These are phyloP conservation scores for Pestalotiopsis sp. DNA, from an alignment of 2,329 filamentous ascomycete genomes.

Conservation along the genomic window DNA sequence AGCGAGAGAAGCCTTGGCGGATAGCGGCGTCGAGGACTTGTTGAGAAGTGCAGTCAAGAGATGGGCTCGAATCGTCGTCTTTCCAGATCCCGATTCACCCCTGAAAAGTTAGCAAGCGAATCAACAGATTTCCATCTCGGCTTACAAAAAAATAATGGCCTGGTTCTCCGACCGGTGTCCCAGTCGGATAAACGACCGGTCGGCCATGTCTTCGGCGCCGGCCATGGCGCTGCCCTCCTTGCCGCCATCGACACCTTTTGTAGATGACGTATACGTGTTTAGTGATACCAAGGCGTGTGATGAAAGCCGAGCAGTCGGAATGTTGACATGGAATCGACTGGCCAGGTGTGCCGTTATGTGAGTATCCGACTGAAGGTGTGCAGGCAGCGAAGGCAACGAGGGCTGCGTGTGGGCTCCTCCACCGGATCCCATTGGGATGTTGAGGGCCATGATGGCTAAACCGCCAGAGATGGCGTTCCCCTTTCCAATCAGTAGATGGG, in stretches of 20 bases:
- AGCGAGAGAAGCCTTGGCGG: constrained; percentile 88
- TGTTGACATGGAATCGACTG: constrained; percentile 87
- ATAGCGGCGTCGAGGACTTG: constrained; percentile 90
- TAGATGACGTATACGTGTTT: constrained; percentile 91
- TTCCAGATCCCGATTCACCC: constrained; percentile 93
- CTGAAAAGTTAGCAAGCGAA: constrained; percentile 50
- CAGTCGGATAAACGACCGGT: constrained; percentile 81
- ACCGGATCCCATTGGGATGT: constrained; percentile 52
- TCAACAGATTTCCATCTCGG: no score
- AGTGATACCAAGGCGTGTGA: constrained; percentile 90
- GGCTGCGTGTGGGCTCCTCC: constrained; percentile 76
- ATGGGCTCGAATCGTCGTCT: constrained; percentile 92
- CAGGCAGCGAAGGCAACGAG: constrained; percentile 84
- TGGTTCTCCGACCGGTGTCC: constrained; percentile 92
- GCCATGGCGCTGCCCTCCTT: constrained; percentile 92
- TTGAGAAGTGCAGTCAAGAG: constrained; percentile 82
- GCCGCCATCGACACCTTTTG: constrained; percentile 85
- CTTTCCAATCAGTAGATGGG: background rate
- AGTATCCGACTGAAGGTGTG: constrained; percentile 78
- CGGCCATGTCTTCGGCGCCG: constrained; percentile 89
- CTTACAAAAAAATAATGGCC: constrained; percentile 89
- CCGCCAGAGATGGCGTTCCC: constrained; percentile 29
- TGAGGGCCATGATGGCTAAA: constrained; percentile 61
- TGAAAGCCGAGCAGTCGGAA: constrained; percentile 86
- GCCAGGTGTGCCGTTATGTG: constrained; percentile 82